Percentiles rank a stretch among this genome's conserved stretches.
Evolutionary conservation across 306 rosid genomes (phyloP).

Genomic region (Astragalus glycyphyllos): DNA sequence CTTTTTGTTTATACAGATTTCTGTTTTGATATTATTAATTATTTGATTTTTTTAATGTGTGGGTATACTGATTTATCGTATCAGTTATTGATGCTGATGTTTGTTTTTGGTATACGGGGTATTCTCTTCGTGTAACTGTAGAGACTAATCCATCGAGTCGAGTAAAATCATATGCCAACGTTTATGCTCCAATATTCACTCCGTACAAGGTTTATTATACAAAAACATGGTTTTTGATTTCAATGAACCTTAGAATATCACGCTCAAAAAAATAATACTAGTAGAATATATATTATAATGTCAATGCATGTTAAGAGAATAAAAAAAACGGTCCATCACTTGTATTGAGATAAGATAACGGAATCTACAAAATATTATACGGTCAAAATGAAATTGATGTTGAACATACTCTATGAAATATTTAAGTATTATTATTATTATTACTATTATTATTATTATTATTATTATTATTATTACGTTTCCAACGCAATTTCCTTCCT

Average conservation of each 20-base stretch:
- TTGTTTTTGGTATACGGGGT: no score
- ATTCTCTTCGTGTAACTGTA: no score
- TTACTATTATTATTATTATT: no score
- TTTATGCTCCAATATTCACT: background rate
- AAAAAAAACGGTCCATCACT: background rate
- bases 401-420: no score
- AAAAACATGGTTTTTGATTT: background rate
- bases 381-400: conserved; percentile 16
- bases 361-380: conserved; percentile 5
- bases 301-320: background rate
- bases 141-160: no score
- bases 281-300: background rate
- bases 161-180: no score
- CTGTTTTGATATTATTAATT: background rate
- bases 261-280: no score
- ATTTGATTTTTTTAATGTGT: background rate
- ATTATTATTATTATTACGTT: no score
- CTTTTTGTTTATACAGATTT: conserved; percentile 38
- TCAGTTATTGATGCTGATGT: no score
- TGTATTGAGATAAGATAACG: background rate
- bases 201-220: no score
- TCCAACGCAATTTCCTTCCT: background rate
- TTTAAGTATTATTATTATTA: background rate
- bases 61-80: background rate
- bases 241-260: background rate